Evolutionary conservation across 164 flowering plant species (phyloP).

Genomic region (Magnolia kwangsiensis): DNA sequence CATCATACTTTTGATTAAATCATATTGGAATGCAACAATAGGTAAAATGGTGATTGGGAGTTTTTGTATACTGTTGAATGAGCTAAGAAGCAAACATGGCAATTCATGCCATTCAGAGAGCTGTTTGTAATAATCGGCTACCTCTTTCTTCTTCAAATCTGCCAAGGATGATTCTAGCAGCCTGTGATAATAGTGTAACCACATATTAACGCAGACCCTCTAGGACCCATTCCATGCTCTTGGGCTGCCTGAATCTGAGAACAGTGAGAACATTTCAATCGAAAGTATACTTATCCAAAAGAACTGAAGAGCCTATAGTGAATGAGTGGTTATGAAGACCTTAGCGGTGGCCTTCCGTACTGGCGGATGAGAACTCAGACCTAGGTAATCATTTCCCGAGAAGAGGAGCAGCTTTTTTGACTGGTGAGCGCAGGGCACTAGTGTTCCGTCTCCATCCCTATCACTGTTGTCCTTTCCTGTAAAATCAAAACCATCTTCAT

Average conservation of each 20-base stretch:
- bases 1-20: not conserved
- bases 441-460: constrained; percentile 17
- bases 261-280: not conserved
- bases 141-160: constrained; percentile 88
- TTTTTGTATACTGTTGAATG: constrained; percentile 8
- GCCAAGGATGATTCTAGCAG: constrained; percentile 73
- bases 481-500: constrained; percentile 15
- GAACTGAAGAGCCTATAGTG: not conserved
- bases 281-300: constrained; percentile 9
- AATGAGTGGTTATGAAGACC: constrained; percentile 26
- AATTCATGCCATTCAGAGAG: no score
- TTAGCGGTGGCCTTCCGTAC: constrained; percentile 63
- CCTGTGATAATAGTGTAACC: constrained; percentile 84
- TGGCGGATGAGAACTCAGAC: constrained; percentile 85
- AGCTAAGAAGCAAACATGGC: not conserved
- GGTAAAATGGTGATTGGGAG: not conserved
- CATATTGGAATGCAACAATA: not conserved
- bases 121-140: constrained; percentile 13
- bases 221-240: constrained; percentile 92
- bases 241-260: constrained; percentile 54
- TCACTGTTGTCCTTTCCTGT: constrained; percentile 47
- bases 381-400: constrained; percentile 94
- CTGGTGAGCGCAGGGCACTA: constrained; percentile 10
- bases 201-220: constrained; percentile 92
- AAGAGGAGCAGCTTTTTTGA: constrained; percentile 63